phyloP scores from a whole-genome alignment of 805 yeast genomes.

The Naumovozyma dairenensis region DNA sequence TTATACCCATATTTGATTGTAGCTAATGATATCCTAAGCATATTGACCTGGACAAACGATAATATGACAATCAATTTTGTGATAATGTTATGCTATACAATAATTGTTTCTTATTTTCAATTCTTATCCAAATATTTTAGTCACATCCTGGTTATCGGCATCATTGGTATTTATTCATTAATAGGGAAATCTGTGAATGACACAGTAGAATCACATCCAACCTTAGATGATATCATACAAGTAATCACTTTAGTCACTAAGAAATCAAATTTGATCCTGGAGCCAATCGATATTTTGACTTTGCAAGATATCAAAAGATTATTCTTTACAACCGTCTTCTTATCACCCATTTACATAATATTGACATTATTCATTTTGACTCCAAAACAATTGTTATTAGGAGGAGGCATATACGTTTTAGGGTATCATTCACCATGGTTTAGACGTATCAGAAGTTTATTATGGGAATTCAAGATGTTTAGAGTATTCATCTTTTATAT shows the following conservation, averaged over 20 bases:
- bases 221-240: constrained; percentile 79
- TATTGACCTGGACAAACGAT: constrained; percentile 86
- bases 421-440: constrained; percentile 81
- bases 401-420: constrained; percentile 48
- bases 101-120: constrained; percentile 69
- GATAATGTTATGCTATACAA: constrained; percentile 35
- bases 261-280: constrained; percentile 63
- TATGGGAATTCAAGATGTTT: constrained; percentile 69
- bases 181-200: constrained; percentile 46
- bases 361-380: constrained; percentile 55
- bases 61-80: constrained; percentile 55
- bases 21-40: constrained; percentile 56
- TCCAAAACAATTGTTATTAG: constrained; percentile 55
- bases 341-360: constrained; percentile 75
- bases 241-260: constrained; percentile 63
- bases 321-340: constrained; percentile 71
- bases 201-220: constrained; percentile 60
- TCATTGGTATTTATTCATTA: constrained; percentile 49
- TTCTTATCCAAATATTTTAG: constrained; percentile 71
- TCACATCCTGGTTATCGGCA: constrained; percentile 58
- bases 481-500: constrained; percentile 66
- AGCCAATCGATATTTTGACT: constrained; percentile 68
- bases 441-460: constrained; percentile 62
- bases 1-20: constrained; percentile 78
- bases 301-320: constrained; percentile 72